phyloP scores from a whole-genome alignment of 805 yeast species.

The Kuraishia cidri region DNA sequence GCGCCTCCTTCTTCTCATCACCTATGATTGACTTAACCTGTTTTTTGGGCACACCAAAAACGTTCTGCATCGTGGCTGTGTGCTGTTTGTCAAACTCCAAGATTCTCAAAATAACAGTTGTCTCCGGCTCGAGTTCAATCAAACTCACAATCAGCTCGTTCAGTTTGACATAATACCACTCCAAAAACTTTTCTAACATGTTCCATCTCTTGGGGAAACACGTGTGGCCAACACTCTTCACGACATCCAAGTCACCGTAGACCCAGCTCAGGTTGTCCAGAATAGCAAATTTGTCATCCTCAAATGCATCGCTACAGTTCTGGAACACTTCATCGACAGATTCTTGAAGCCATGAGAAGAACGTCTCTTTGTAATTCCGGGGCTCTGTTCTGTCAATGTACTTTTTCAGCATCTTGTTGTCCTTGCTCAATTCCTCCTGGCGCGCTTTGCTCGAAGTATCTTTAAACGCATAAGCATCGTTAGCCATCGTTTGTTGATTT shows the following conservation, averaged over 20 bases:
- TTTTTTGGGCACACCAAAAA: conserved; percentile 38
- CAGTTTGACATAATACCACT: conserved; percentile 58
- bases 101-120: conserved; percentile 63
- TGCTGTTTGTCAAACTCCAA: conserved; percentile 72
- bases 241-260: conserved; percentile 67
- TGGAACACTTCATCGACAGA: conserved; percentile 61
- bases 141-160: conserved; percentile 56
- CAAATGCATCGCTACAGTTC: conserved; percentile 49
- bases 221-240: conserved; percentile 44
- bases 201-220: conserved; percentile 74
- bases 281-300: conserved; percentile 37
- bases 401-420: conserved; percentile 17
- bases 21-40: conserved; percentile 49
- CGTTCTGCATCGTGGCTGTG: conserved; percentile 38
- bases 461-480: conserved; percentile 4
- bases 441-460: conserved; percentile 5
- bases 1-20: conserved; percentile 60
- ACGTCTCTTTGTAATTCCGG: conserved; percentile 55
- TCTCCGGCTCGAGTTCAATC: conserved; percentile 70
- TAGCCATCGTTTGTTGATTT: conserved; percentile 5
- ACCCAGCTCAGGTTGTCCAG: conserved; percentile 75
- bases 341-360: conserved; percentile 47
- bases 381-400: conserved; percentile 30
- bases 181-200: conserved; percentile 50
- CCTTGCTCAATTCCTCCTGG: conserved; percentile 6